phyloP scores from a whole-genome alignment of 2,329 filamentous ascomycete genomes.

The Ascochyta viciae-villosae region DNA sequence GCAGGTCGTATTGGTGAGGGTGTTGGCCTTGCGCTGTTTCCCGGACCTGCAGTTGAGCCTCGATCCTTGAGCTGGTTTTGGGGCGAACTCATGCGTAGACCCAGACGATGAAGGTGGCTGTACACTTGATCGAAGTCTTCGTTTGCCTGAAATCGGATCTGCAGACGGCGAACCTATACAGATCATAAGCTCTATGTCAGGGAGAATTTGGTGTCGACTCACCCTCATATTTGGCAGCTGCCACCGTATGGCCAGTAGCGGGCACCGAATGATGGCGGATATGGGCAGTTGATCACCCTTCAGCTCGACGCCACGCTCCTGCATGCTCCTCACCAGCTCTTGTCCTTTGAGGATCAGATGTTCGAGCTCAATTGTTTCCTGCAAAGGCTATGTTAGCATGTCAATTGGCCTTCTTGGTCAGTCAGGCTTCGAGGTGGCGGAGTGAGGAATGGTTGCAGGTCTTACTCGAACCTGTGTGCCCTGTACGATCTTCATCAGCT shows the following conservation, averaged over 20 bases:
- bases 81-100: constrained; percentile 39
- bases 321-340: constrained; percentile 26
- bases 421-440: not conserved
- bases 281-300: constrained; percentile 53
- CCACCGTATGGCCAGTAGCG: constrained; percentile 52
- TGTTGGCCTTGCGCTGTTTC: not conserved
- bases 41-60: constrained; percentile 14
- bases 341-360: constrained; percentile 29
- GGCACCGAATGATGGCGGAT: constrained; percentile 51
- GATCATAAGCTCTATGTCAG: constrained; percentile 10
- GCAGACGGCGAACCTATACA: constrained; percentile 52
- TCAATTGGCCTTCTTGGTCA: not conserved
- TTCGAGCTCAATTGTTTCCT: constrained; percentile 37
- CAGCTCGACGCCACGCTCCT: constrained; percentile 36
- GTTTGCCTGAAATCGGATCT: constrained; percentile 52
- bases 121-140: constrained; percentile 47
- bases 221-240: constrained; percentile 48
- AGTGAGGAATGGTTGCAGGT: constrained; percentile 8
- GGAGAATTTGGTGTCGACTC: not conserved
- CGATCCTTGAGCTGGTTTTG: constrained; percentile 20
- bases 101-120: constrained; percentile 42
- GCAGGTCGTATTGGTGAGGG: constrained; percentile 3
- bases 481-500: constrained; percentile 51
- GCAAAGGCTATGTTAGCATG: constrained; percentile 17
- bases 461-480: constrained; percentile 54